A percentile compares a stretch with the other conserved stretches of the same genome.
Evolutionary conservation across 306 rosid genomes (phyloP).

Genomic region (Leucaena leucocephala): DNA sequence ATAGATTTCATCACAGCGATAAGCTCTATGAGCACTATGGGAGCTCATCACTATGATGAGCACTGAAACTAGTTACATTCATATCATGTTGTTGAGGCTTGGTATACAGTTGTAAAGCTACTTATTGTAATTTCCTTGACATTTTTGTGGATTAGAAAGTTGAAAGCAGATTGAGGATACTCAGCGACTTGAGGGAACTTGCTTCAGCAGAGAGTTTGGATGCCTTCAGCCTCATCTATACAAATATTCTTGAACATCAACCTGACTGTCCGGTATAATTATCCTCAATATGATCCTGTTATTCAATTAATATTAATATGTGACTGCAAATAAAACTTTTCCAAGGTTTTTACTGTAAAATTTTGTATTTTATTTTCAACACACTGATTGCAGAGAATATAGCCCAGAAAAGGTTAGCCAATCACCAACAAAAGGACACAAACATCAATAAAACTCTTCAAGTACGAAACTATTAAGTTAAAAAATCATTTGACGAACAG

Average conservation of each 20-base stretch:
- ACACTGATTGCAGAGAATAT: background rate
- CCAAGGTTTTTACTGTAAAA: background rate
- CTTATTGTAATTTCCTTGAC: constrained; percentile 31
- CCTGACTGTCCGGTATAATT: constrained; percentile 96
- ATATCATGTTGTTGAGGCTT: constrained; percentile 18
- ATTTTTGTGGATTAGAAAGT: constrained; percentile 66
- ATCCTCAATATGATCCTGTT: constrained; percentile 28
- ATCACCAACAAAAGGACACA: background rate
- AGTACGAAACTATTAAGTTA: background rate
- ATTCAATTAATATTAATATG: background rate
- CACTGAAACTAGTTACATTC: background rate
- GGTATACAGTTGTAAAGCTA: constrained; percentile 15
- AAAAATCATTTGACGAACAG: too few relatives aligned
- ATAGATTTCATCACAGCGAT: too few relatives aligned
- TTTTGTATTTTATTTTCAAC: background rate
- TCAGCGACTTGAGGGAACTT: constrained; percentile 89
- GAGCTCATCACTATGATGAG: too few relatives aligned
- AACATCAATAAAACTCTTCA: background rate
- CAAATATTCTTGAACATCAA: constrained; percentile 94
- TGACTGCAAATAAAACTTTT: background rate
- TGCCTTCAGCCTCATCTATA: constrained; percentile 81
- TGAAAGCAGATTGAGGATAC: constrained; percentile 75
- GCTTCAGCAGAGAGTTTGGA: constrained; percentile 98
- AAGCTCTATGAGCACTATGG: too few relatives aligned
- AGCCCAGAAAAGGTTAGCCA: background rate